Conservation (phyloP, 495 filamentous ascomycete species). For the Hypoxylon lienhwacheense region DNA sequence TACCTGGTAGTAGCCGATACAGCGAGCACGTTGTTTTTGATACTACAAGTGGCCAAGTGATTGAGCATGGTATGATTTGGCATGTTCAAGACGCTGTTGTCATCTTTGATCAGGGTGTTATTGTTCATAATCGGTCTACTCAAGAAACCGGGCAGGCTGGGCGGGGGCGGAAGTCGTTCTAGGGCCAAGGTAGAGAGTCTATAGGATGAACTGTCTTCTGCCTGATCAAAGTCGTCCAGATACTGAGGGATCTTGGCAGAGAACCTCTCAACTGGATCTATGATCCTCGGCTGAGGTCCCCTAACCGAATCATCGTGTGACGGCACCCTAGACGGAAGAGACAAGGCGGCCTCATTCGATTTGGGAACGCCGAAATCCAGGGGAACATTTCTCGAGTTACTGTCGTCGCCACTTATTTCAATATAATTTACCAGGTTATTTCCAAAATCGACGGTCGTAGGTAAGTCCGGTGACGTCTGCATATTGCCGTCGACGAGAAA, state of each 20-base stretch:
- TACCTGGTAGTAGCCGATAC: conserved; percentile 96
- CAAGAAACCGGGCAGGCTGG: conserved; percentile 85
- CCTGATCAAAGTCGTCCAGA: conserved; percentile 79
- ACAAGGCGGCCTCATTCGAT: conserved; percentile 34
- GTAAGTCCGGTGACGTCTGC: conserved; percentile 79
- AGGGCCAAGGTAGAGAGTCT: conserved; percentile 68
- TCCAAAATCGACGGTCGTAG: conserved; percentile 94
- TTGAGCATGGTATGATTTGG: conserved; percentile 97
- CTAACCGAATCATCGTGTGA: conserved; percentile 47
- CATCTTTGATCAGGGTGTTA: conserved; percentile 89
- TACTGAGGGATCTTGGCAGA: conserved; percentile 75
- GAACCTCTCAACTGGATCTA: conserved; percentile 54
- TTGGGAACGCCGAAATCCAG: conserved; percentile 34
- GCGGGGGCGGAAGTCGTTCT: conserved; percentile 76
- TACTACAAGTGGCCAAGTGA: conserved; percentile 96
- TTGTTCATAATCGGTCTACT: conserved; percentile 94
- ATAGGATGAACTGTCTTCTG: conserved; percentile 72
- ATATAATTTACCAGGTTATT: conserved; percentile 98
- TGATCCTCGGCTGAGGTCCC: conserved; percentile 44
- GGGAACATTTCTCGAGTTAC: conserved; percentile 37
- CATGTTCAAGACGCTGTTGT: conserved; percentile 92
- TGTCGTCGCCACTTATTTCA: conserved; percentile 81
- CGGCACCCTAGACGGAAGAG: conserved; percentile 40
- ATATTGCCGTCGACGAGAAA: conserved; percentile 95
- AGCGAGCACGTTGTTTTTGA: conserved; percentile 93